Evolutionary conservation across 805 yeast genomes (phyloP), one percentile per base, ranked within the genome.

Genomic region (Suhomyces tanzawaensis): DNA sequence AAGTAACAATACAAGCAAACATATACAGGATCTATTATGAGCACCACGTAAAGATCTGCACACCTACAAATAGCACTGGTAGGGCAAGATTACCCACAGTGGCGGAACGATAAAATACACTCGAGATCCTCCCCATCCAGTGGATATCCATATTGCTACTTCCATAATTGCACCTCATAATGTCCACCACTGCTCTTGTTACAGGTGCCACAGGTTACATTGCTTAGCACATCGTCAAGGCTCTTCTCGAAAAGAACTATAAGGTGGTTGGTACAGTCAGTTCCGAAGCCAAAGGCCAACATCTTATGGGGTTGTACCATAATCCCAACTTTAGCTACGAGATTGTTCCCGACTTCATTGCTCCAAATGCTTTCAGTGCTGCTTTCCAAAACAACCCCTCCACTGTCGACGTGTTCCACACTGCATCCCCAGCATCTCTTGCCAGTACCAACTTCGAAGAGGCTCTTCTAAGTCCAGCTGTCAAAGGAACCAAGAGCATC

Each of bases 181-280:
- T 30, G 33, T 8, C 37, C 7, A 13, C 22, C 9, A 38, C 41
- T 14, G 32, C 29, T 16, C 65, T 74, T 32, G 70, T 76, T 32
- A 59, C 80, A 6, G 81, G 81, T 16, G 78, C 78, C 16, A 61
- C 71, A 5, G 82, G 82, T 4, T 76, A 62, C 49, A 66, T 77
- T 40, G 81, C 80, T 23, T 66, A 62, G 47, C 77, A 75, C 48
- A 56, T 72, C n/a, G 62, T 76, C 24, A 58, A 62, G 34, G 54
- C 52, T 31, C 62, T 76, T 34, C 44, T 77, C 16, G 52, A 55
- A 7, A 55, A 60, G 22, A 64, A 61, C 9, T 74, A 74, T 47
- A 53, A 55, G 9, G 81, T 76, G 12, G 62, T 77, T 39, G 81
- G 80, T 23, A 60, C 80, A 2, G 80, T 70, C 2, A 66, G 83